These are phyloP conservation scores for Fomitiporia mediterranea DNA, from an alignment of 1,284 basidiomycete species.

Conservation along the genomic window DNA sequence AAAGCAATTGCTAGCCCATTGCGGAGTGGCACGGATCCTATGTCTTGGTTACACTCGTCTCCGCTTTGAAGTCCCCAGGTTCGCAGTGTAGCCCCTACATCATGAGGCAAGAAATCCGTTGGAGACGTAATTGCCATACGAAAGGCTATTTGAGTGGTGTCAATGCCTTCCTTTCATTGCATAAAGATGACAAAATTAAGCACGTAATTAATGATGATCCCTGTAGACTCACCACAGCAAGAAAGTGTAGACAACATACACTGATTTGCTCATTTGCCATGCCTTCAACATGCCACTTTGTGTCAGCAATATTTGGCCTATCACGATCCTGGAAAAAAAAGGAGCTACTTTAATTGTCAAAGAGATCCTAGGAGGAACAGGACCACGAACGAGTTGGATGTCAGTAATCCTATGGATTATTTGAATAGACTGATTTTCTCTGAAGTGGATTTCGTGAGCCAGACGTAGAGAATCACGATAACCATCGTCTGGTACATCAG, in stretches of 20 bases:
- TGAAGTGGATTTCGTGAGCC: constrained; percentile 33
- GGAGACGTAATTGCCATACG: constrained; percentile 48
- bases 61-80: constrained; percentile 46
- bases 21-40: constrained; percentile 37
- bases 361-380: no score
- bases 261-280: constrained; percentile 52
- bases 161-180: constrained; percentile 33
- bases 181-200: not conserved
- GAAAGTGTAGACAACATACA: constrained; percentile 42
- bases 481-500: constrained; percentile 40
- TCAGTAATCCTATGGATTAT: constrained; percentile 43
- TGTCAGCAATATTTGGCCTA: constrained; percentile 35
- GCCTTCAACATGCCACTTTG: constrained; percentile 51
- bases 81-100: constrained; percentile 40
- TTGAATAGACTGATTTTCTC: constrained; percentile 37
- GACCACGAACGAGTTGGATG: constrained; percentile 36
- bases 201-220: not conserved
- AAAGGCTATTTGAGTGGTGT: constrained; percentile 35
- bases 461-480: constrained; percentile 41
- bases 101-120: constrained; percentile 36
- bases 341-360: no score
- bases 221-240: constrained; percentile 33
- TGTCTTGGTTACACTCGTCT: constrained; percentile 43
- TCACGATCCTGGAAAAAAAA: constrained; percentile 34
- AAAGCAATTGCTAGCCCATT: constrained; percentile 40